Conservation (phyloP, 108 stramenopile genomes). For the Stephanodiscus triporus region DNA sequence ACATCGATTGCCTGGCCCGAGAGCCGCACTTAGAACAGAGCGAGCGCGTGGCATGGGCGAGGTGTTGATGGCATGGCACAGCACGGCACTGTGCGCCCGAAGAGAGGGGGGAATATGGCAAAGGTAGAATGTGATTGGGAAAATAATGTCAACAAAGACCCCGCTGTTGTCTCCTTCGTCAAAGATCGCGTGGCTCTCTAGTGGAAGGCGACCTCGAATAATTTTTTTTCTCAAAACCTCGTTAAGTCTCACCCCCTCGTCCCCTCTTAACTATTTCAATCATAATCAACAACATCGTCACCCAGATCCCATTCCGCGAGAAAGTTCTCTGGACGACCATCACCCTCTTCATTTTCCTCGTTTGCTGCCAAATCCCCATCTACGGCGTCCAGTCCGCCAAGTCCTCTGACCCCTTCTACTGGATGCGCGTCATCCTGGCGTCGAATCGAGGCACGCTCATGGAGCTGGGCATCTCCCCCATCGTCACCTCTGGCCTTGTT, state of each 20-base stretch:
- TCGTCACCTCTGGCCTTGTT: slow-evolving; percentile 94
- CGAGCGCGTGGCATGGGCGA: no score
- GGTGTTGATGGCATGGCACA: background rate
- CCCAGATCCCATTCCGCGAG: slow-evolving; percentile 93
- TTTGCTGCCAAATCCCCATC: slow-evolving; percentile 99
- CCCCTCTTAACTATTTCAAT: background rate
- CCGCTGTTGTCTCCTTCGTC: background rate
- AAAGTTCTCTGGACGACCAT: slow-evolving; percentile 99
- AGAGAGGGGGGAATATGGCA: no score
- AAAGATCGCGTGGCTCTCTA: no score
- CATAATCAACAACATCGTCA: background rate
- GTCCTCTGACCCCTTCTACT: slow-evolving; percentile 99
- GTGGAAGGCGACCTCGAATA: background rate
- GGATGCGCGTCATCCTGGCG: slow-evolving; percentile 99
- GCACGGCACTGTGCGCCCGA: no score
- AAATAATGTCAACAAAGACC: background rate
- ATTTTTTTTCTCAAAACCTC: background rate
- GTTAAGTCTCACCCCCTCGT: background rate
- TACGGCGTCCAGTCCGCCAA: slow-evolving; percentile 98
- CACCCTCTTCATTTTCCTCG: slow-evolving; percentile 99
- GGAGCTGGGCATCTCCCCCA: slow-evolving; percentile 99
- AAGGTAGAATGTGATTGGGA: no score
- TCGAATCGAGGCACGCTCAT: slow-evolving; percentile 99
- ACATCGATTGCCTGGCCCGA: no score
- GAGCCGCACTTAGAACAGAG: no score